These are phyloP conservation scores for Botrytis cinerea DNA, from an alignment of 2,329 filamentous ascomycete genomes.

Conservation along the genomic window DNA sequence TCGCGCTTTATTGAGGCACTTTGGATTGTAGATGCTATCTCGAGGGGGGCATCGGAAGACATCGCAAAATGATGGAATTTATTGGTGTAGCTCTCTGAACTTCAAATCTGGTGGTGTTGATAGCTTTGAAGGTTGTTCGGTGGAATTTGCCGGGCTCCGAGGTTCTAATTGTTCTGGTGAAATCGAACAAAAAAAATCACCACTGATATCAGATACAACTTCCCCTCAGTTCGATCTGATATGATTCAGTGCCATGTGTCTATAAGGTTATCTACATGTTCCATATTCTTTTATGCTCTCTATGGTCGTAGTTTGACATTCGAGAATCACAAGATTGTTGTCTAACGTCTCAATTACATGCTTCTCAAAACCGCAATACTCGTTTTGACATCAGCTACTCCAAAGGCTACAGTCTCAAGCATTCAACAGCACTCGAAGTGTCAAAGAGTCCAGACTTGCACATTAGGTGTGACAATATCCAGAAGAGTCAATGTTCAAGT, in stretches of 20 bases:
- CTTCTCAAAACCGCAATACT: neutral
- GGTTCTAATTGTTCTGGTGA: neutral
- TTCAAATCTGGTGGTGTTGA: constrained; percentile 10
- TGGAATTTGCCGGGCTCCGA: constrained; percentile 13
- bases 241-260: neutral
- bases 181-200: neutral
- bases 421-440: neutral
- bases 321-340: neutral
- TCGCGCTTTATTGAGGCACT: constrained; percentile 73
- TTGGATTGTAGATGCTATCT: constrained; percentile 79
- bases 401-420: neutral
- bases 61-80: constrained; percentile 30
- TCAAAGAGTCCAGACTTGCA: neutral
- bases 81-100: constrained; percentile 8
- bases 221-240: neutral
- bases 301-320: neutral
- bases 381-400: neutral
- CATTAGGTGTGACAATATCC: neutral
- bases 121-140: constrained; percentile 8
- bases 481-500: neutral
- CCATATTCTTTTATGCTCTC: neutral
- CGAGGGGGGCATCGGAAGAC: constrained; percentile 51
- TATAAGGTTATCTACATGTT: neutral
- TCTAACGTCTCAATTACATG: neutral
- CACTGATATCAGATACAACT: neutral